phyloP scores from a whole-genome alignment of 352 stramenopile species.

The Phytophthora nicotianae region DNA sequence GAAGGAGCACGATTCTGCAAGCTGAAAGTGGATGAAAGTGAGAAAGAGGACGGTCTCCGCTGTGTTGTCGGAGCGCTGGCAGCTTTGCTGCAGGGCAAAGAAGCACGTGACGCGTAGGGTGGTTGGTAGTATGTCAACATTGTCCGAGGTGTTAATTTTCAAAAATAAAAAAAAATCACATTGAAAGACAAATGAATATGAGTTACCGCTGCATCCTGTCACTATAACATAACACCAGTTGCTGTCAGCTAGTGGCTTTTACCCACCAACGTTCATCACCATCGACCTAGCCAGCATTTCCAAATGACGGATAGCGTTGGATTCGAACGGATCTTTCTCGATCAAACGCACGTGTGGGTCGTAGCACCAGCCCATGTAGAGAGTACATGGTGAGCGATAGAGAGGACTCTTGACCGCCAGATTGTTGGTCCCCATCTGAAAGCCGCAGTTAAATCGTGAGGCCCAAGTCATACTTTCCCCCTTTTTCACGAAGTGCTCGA shows the following conservation, averaged over 20 bases:
- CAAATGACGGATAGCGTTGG: not conserved
- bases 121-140: too few species aligned
- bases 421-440: slow-evolving; percentile 25
- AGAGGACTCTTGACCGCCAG: slow-evolving; percentile 17
- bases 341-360: slow-evolving; percentile 20
- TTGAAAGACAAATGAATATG: not conserved
- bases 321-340: slow-evolving; percentile 15
- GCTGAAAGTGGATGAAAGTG: slow-evolving; percentile 6
- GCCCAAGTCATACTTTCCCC: not conserved
- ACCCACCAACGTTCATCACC: slow-evolving; percentile 2
- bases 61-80: slow-evolving; percentile 8
- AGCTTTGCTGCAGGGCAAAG: slow-evolving; percentile 17
- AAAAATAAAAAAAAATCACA: not conserved
- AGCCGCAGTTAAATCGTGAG: slow-evolving; percentile 13
- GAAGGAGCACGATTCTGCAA: slow-evolving; percentile 19
- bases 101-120: slow-evolving; percentile 8
- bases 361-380: slow-evolving; percentile 37
- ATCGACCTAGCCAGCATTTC: slow-evolving; percentile 5
- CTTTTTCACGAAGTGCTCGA: slow-evolving; percentile 29
- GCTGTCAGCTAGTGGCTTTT: not conserved
- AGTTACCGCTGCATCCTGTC: not conserved
- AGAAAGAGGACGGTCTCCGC: slow-evolving; percentile 14
- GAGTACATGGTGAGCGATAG: slow-evolving; percentile 12
- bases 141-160: too few species aligned
- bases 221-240: not conserved